A percentile compares a stretch with the other conserved stretches of the same genome.
phyloP scores from a whole-genome alignment of 2,329 filamentous ascomycete species.

The Diaporthe amygdali region DNA sequence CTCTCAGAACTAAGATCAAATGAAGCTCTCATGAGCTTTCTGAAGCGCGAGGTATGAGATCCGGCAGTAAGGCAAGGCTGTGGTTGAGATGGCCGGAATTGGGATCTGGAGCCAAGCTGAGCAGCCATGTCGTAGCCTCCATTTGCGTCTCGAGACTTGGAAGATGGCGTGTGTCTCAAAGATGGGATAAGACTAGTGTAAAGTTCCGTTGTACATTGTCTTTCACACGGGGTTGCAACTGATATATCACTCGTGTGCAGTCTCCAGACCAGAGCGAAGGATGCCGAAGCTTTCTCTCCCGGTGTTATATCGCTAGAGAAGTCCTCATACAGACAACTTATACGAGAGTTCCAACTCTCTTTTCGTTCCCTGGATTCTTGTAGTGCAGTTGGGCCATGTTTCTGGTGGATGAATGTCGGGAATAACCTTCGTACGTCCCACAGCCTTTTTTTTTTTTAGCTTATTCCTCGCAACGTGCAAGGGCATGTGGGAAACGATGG shows the following conservation, averaged over 20 bases:
- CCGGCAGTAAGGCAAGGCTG: too few species aligned
- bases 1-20: neutral
- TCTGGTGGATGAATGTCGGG: slow-evolving; percentile 37
- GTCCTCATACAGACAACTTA: slow-evolving; percentile 32
- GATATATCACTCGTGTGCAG: slow-evolving; percentile 7
- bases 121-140: neutral
- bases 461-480: too few species aligned
- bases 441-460: too few species aligned
- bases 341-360: slow-evolving; percentile 35
- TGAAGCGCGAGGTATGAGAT: neutral
- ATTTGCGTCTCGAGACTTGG: neutral
- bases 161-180: neutral
- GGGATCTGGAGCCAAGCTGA: neutral
- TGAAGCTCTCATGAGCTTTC: neutral
- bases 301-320: slow-evolving; percentile 32
- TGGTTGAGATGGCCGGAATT: neutral
- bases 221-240: neutral
- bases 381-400: slow-evolving; percentile 39
- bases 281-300: slow-evolving; percentile 35
- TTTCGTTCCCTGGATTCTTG: slow-evolving; percentile 35
- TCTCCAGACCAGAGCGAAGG: slow-evolving; percentile 29
- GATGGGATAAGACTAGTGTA: slow-evolving; percentile 27
- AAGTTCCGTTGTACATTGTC: neutral
- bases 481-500: too few species aligned
- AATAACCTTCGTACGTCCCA: slow-evolving; percentile 33